Base-by-base conservation (phyloP, 805 yeast species). In the Metschnikowia lochheadii region DNA sequence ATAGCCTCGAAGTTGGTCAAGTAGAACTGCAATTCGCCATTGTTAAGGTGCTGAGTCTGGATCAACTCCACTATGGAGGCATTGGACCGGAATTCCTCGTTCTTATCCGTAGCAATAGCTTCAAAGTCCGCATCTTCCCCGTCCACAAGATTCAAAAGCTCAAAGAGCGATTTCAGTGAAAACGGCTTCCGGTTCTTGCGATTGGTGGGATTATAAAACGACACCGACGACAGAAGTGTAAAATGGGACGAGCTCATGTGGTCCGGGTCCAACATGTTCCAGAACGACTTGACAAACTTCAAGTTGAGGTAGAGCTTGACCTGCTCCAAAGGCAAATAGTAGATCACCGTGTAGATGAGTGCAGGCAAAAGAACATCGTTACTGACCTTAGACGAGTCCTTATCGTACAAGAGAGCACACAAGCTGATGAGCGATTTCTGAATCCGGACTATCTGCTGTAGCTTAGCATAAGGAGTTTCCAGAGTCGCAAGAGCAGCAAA, bases 1-100 rank as follows among this genome's bases (percentile, higher is more conserved):
- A 70, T 65, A 3, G 78, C 78, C 48, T 73, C 78, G 47, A 72
- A 68, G 54, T 73, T 73, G 3, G 77, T 73, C 31, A 73, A 58
- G 53, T 71, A 73, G 50, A 64, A 73, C 44, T 63, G 63, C 35
- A 67, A 52, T 51, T 73, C 78, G 1, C 77, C 76, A 29, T 62
- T 64, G 55, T 73, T 72, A 39, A 72, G 61, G 49, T 60, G 68
- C 14, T 51, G 59, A 14, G 53, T 46, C 46, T 59, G 60, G 10
- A 72, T 59, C 50, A 58, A 62, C 7, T 63, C 53, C n/a, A 68
- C 59, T 32, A 72, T 52, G 18, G 62, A 67, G 26, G 57, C 57
- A 51, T 73, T 76, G 45, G 60, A 63, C 3, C 51, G 50, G 50
- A 70, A 68, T 7, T 62, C 62, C n/a, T 51, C 34, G 20, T 34